Evolutionary conservation across 2,329 filamentous ascomycete genomes (phyloP).

Genomic region (Alternaria sp.): DNA sequence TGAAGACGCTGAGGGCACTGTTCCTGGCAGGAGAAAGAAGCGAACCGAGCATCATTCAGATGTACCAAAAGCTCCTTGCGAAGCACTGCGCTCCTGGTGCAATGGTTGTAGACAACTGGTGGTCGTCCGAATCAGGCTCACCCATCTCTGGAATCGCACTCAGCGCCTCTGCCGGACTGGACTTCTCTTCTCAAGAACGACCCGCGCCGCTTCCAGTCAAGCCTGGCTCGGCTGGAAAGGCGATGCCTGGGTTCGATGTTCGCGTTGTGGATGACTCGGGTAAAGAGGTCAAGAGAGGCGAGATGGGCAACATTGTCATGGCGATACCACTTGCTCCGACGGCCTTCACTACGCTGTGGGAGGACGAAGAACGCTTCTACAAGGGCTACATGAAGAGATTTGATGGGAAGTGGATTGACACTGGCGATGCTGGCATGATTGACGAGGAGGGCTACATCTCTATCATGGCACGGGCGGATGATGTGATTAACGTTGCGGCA

Average conservation of each 20-base stretch:
- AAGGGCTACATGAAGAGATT: slow-evolving; percentile 85
- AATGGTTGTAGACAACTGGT: slow-evolving; percentile 74
- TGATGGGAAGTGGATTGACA: slow-evolving; percentile 82
- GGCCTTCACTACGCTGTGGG: slow-evolving; percentile 83
- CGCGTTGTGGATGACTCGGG: slow-evolving; percentile 82
- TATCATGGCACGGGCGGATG: slow-evolving; percentile 72
- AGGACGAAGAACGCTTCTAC: slow-evolving; percentile 85
- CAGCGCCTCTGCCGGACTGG: slow-evolving; percentile 65
- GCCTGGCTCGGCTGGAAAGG: slow-evolving; percentile 86
- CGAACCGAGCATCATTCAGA: slow-evolving; percentile 81
- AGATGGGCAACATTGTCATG: slow-evolving; percentile 92
- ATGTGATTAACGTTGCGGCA: slow-evolving; percentile 95
- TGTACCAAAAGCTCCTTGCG: slow-evolving; percentile 76
- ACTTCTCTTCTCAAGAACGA: slow-evolving; percentile 54
- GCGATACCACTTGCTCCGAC: slow-evolving; percentile 82
- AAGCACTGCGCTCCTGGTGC: slow-evolving; percentile 69
- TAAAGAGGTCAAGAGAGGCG: slow-evolving; percentile 70
- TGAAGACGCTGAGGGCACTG: slow-evolving; percentile 74
- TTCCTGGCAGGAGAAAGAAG: slow-evolving; percentile 91
- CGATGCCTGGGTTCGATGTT: slow-evolving; percentile 91
- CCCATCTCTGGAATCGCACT: slow-evolving; percentile 71
- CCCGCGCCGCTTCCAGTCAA: slow-evolving; percentile 67
- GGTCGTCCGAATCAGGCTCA: slow-evolving; percentile 73
- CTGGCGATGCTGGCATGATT: slow-evolving; percentile 87
- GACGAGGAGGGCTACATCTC: slow-evolving; percentile 73